phyloP scores from a whole-genome alignment of 768 basidiomycete species.

The Panellus pusillus region DNA sequence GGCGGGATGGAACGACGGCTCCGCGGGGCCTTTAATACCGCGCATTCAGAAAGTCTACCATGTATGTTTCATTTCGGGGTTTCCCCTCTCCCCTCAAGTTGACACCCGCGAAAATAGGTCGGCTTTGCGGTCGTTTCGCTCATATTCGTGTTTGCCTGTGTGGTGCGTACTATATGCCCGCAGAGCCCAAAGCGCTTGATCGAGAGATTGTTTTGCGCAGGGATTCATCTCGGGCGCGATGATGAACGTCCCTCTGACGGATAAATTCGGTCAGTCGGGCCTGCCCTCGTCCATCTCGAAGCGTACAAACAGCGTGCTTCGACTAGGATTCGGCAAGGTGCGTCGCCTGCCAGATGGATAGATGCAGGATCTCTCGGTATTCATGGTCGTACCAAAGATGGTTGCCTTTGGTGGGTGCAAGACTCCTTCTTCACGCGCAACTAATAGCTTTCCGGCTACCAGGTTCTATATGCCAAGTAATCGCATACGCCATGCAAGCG shows the following conservation, averaged over 20 bases:
- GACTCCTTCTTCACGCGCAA: not conserved
- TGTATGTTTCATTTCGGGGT: not conserved
- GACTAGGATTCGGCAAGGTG: conserved; percentile 42
- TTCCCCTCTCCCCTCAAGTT: not conserved
- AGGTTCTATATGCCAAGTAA: conserved; percentile 54
- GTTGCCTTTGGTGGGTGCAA: not conserved
- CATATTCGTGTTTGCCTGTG: conserved; percentile 49
- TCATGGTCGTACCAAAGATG: conserved; percentile 5
- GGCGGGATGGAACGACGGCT: conserved; percentile 7
- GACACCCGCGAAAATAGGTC: conserved; percentile 31
- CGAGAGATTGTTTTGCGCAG: conserved; percentile 21
- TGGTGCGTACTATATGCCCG: conserved; percentile 33
- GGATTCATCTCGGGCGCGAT: conserved; percentile 47
- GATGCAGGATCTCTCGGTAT: too few relatives aligned
- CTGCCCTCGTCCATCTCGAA: too few relatives aligned
- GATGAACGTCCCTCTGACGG: conserved; percentile 46
- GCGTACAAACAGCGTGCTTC: too few relatives aligned
- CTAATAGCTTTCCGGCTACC: too few relatives aligned
- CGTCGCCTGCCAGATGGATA: too few relatives aligned
- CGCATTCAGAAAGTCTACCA: conserved; percentile 17
- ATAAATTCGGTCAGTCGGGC: conserved; percentile 28
- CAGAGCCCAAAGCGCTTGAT: too few relatives aligned
- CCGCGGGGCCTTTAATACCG: conserved; percentile 16
- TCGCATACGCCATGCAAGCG: conserved; percentile 54
- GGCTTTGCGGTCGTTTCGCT: conserved; percentile 57